Percentiles rank a stretch among this genome's conserved stretches.
Evolutionary conservation across 2,329 filamentous ascomycete genomes (phyloP).

Genomic region (Rhynchosporium agropyri): DNA sequence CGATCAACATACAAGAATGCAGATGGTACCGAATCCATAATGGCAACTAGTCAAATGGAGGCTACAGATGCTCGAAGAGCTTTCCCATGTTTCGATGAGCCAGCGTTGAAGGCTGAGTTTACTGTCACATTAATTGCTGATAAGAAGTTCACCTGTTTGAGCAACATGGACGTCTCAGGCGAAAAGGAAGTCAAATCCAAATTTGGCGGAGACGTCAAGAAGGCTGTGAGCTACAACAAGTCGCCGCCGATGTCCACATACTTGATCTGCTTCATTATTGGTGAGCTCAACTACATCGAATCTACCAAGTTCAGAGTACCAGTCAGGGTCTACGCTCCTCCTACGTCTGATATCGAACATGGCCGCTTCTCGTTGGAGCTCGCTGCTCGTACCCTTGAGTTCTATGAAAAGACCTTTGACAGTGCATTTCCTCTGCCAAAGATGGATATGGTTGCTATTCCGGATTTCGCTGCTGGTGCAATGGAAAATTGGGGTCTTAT

Average conservation of each 20-base stretch:
- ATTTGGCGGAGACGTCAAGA: constrained; percentile 66
- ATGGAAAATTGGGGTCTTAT: constrained; percentile 99
- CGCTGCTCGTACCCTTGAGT: constrained; percentile 84
- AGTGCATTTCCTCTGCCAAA: constrained; percentile 86
- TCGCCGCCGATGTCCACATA: constrained; percentile 97
- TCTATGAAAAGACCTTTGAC: constrained; percentile 94
- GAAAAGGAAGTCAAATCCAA: constrained; percentile 73
- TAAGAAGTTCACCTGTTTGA: constrained; percentile 86
- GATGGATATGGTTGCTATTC: constrained; percentile 96
- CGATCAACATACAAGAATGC: constrained; percentile 87
- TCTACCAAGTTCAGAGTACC: constrained; percentile 89
- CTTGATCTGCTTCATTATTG: constrained; percentile 89
- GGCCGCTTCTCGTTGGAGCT: constrained; percentile 89
- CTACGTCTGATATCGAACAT: constrained; percentile 86
- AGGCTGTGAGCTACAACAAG: constrained; percentile 88
- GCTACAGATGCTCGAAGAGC: constrained; percentile 89
- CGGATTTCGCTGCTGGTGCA: constrained; percentile 88
- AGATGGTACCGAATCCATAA: constrained; percentile 76
- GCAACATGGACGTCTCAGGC: constrained; percentile 92
- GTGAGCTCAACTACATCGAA: constrained; percentile 92
- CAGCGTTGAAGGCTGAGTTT: constrained; percentile 89
- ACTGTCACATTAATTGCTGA: constrained; percentile 90
- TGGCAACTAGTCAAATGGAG: constrained; percentile 96
- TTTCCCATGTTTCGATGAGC: constrained; percentile 97
- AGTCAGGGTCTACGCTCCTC: constrained; percentile 90